Conservation (phyloP, 768 basidiomycete species). For the Calvatia gigantea region DNA sequence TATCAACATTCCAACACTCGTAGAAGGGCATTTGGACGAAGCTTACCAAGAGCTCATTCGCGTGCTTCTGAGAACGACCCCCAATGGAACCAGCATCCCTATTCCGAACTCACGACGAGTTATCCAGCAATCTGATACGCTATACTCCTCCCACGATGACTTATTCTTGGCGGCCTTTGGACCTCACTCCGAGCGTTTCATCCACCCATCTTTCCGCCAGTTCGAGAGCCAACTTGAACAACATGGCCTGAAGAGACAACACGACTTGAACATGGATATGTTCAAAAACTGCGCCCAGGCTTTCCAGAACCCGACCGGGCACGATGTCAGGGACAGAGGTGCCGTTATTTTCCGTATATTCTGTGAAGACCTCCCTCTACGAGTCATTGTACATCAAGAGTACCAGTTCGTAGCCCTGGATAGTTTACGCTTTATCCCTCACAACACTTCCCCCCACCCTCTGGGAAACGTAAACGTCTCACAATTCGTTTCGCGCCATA, state of each 20-base stretch:
- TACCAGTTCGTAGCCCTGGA: slow-evolving; percentile 30
- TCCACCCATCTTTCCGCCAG: slow-evolving; percentile 25
- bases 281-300: slow-evolving; percentile 34
- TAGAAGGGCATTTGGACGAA: slow-evolving; percentile 14
- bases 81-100: background rate
- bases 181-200: slow-evolving; percentile 25
- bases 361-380: slow-evolving; percentile 29
- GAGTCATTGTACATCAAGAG: slow-evolving; percentile 14
- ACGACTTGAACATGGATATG: slow-evolving; percentile 26
- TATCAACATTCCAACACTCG: slow-evolving; percentile 10
- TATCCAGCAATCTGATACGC: slow-evolving; percentile 21
- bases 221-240: slow-evolving; percentile 25
- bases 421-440: slow-evolving; percentile 37
- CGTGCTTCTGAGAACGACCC: background rate
- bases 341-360: slow-evolving; percentile 31
- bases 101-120: slow-evolving; percentile 29
- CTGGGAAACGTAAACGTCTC: slow-evolving; percentile 12
- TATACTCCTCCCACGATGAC: slow-evolving; percentile 30
- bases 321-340: slow-evolving; percentile 21
- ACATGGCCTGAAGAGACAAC: slow-evolving; percentile 29
- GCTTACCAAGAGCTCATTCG: slow-evolving; percentile 8
- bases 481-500: slow-evolving; percentile 4
- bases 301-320: slow-evolving; percentile 21
- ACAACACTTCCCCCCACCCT: slow-evolving; percentile 16
- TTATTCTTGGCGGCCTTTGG: slow-evolving; percentile 36